These are phyloP conservation scores for Blumeriella jaapii DNA, from an alignment of 2,329 filamentous ascomycete genomes.

Conservation along the genomic window DNA sequence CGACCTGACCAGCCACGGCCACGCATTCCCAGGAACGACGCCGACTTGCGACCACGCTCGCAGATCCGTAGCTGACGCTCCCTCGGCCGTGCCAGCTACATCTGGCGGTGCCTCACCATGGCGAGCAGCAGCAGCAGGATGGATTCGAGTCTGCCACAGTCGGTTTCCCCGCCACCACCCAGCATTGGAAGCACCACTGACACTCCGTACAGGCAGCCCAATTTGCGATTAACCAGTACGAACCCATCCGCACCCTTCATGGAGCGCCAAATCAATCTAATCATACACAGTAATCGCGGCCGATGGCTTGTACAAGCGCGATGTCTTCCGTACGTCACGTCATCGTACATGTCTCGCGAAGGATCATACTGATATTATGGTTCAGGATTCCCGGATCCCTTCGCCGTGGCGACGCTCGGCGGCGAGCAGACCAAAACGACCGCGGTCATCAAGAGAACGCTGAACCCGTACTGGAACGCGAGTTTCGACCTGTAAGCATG, in stretches of 20 bases:
- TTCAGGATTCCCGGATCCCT: conserved; percentile 90
- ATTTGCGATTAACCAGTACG: conserved; percentile 88
- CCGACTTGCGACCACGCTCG: conserved; percentile 7
- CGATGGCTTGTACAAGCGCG: conserved; percentile 95
- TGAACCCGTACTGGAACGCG: conserved; percentile 99
- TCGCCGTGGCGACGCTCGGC: conserved; percentile 92
- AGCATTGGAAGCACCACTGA: conserved; percentile 15
- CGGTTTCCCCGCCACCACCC: conserved; percentile 29
- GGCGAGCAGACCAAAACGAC: conserved; percentile 99
- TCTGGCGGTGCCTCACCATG: conserved; percentile 31
- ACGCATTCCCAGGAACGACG: conserved; percentile 9
- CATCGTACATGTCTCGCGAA: not conserved
- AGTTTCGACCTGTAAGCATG: conserved; percentile 77
- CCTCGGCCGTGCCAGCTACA: conserved; percentile 23
- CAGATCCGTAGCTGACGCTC: conserved; percentile 23
- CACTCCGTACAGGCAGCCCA: conserved; percentile 51
- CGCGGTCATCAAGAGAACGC: conserved; percentile 86
- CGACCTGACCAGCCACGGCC: no score
- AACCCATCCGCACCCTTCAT: conserved; percentile 3
- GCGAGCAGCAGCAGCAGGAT: conserved; percentile 34
- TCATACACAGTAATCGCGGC: conserved; percentile 76
- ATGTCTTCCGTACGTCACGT: conserved; percentile 81
- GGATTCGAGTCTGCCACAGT: conserved; percentile 53
- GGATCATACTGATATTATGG: conserved; percentile 13
- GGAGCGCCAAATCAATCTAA: conserved; percentile 27